phyloP scores from a whole-genome alignment of 495 filamentous ascomycete species.

The Bacidia gigantensis region DNA sequence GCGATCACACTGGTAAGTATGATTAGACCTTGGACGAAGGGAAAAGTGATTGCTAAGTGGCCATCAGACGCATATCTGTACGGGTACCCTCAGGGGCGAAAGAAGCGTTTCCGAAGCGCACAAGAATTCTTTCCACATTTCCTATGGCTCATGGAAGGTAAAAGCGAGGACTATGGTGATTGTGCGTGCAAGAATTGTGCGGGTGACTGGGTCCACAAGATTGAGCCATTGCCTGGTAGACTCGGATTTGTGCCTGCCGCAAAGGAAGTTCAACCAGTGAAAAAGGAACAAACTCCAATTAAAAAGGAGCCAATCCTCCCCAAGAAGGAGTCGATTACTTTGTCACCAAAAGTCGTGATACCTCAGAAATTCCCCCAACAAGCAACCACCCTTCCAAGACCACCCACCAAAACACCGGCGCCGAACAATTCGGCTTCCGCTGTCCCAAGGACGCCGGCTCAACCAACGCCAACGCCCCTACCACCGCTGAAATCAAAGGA shows the following conservation, averaged over 20 bases:
- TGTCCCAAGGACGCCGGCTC: slow-evolving; percentile 5
- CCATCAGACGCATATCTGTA: slow-evolving; percentile 48
- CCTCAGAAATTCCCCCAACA: slow-evolving; percentile 15
- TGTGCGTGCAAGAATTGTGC: slow-evolving; percentile 43
- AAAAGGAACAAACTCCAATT: slow-evolving; percentile 7
- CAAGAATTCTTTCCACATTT: slow-evolving; percentile 49
- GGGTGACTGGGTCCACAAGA: slow-evolving; percentile 26
- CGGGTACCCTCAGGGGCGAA: slow-evolving; percentile 43
- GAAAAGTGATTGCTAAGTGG: slow-evolving; percentile 24
- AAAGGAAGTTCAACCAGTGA: slow-evolving; percentile 17
- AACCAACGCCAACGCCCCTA: slow-evolving; percentile 21
- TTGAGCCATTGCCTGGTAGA: slow-evolving; percentile 13
- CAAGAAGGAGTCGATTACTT: slow-evolving; percentile 17
- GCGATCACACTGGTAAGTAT: slow-evolving; percentile 23
- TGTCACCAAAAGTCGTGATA: slow-evolving; percentile 15
- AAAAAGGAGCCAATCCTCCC: slow-evolving; percentile 14
- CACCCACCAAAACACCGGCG: slow-evolving; percentile 3
- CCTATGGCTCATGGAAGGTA: slow-evolving; percentile 42
- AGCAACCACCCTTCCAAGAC: slow-evolving; percentile 8
- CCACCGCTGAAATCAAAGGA: slow-evolving; percentile 27
- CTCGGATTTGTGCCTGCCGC: slow-evolving; percentile 9
- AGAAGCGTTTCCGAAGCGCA: slow-evolving; percentile 45
- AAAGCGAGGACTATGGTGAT: slow-evolving; percentile 38
- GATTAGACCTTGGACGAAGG: slow-evolving; percentile 6
- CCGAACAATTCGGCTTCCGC: slow-evolving; percentile 3